phyloP scores from a whole-genome alignment of 768 basidiomycete genomes.

The Suillus discolor region DNA sequence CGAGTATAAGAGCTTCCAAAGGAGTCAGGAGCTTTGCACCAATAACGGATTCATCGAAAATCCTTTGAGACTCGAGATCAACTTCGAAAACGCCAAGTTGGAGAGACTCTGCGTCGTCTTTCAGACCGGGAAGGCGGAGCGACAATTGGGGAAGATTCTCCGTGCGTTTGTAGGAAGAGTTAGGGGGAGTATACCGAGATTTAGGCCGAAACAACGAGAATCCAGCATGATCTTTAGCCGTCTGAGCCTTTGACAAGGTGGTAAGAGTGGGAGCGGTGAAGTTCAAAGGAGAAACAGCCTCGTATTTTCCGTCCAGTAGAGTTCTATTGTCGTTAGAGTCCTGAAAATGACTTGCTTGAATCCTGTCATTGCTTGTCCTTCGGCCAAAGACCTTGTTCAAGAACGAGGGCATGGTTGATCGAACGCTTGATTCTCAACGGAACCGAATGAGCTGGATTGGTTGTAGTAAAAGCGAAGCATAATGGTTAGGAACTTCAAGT shows the following conservation, averaged over 20 bases:
- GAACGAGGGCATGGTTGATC: conserved; percentile 58
- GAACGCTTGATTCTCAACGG: conserved; percentile 18
- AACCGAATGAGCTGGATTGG: conserved; percentile 11
- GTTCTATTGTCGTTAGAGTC: conserved; percentile 40
- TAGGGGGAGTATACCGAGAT: conserved; percentile 40
- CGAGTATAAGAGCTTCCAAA: conserved; percentile 60
- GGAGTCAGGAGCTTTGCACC: conserved; percentile 62
- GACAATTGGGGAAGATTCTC: conserved; percentile 56
- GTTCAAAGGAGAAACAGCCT: conserved; percentile 56
- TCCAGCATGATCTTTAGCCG: conserved; percentile 35
- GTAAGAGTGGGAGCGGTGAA: conserved; percentile 37
- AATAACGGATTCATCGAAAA: conserved; percentile 56
- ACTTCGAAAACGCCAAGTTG: conserved; percentile 61
- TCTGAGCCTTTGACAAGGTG: conserved; percentile 19
- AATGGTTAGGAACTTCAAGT: background rate
- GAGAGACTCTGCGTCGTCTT: conserved; percentile 47
- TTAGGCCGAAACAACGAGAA: conserved; percentile 56
- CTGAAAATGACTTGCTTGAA: conserved; percentile 31
- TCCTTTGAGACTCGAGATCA: conserved; percentile 48
- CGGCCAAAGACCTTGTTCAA: conserved; percentile 78
- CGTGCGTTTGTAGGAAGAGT: conserved; percentile 37
- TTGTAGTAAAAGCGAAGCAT: background rate
- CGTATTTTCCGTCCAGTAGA: conserved; percentile 75
- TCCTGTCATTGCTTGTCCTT: conserved; percentile 63
- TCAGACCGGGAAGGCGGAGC: conserved; percentile 58